Percentiles rank a stretch among this genome's conserved stretches.
Conservation (phyloP, 1,139 yeast genomes). For the Pichia cactophila region DNA sequence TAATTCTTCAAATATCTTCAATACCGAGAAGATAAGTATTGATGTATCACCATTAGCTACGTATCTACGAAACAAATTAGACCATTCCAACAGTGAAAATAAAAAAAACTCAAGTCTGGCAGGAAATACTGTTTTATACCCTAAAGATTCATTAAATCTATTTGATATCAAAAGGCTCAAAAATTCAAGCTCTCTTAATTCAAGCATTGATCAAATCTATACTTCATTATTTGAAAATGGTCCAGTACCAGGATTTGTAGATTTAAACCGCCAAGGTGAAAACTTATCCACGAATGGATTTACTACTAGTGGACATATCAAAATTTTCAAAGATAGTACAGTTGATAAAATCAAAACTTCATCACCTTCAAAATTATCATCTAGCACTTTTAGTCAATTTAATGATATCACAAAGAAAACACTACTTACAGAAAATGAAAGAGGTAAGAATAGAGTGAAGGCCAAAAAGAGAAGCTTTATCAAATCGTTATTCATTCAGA, state of each 20-base stretch:
- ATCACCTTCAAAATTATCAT: constrained; percentile 18
- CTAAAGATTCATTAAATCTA: constrained; percentile 28
- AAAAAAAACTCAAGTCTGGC: background rate
- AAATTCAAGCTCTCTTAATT: background rate
- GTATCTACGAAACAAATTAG: background rate
- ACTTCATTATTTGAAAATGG: constrained; percentile 21
- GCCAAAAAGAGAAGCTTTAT: constrained; percentile 11
- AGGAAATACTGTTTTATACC: constrained; percentile 23
- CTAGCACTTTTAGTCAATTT: background rate
- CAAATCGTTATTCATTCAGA: constrained; percentile 8
- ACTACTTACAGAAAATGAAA: background rate
- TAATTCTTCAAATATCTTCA: background rate
- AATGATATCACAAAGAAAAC: background rate
- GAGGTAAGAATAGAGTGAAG: background rate
- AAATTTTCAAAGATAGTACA: constrained; percentile 40
- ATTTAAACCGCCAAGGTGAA: constrained; percentile 12
- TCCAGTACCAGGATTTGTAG: constrained; percentile 29
- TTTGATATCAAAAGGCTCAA: constrained; percentile 9
- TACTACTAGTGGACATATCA: constrained; percentile 42
- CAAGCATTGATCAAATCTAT: constrained; percentile 21
- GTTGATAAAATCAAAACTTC: constrained; percentile 48
- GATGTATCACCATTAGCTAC: constrained; percentile 1
- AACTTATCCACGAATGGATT: constrained; percentile 32
- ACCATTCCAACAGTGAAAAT: background rate
- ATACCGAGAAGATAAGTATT: constrained; percentile 4